These are phyloP conservation scores for Graphiopsis chlorocephala DNA, from an alignment of 2,329 filamentous ascomycete genomes.

Conservation along the genomic window DNA sequence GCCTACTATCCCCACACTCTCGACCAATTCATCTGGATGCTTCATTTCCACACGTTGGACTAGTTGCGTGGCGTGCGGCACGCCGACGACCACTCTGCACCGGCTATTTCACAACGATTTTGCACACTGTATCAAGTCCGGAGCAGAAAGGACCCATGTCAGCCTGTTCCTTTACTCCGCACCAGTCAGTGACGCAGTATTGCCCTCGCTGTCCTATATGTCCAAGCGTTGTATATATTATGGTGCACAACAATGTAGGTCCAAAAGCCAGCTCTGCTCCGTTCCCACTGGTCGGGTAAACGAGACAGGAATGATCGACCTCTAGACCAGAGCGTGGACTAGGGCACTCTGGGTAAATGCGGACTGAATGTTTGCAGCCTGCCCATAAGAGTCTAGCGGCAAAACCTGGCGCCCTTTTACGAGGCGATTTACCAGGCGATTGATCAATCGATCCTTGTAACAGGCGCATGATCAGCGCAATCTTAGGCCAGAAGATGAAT, in stretches of 20 bases:
- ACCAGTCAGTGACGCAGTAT: neutral
- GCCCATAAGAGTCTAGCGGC: neutral
- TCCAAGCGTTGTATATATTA: neutral
- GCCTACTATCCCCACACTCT: neutral
- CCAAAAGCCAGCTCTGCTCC: neutral
- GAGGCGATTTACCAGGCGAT: neutral
- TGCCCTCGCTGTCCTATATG: neutral
- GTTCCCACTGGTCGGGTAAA: neutral
- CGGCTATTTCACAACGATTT: neutral
- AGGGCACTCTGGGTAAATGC: constrained; percentile 3
- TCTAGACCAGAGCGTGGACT: neutral
- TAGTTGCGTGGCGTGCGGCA: neutral
- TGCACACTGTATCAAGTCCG: neutral
- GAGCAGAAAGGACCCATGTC: neutral
- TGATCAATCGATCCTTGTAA: neutral
- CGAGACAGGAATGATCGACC: neutral
- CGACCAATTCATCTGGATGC: neutral
- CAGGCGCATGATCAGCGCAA: neutral
- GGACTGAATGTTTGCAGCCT: neutral
- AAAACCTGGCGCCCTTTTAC: neutral
- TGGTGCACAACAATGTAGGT: neutral
- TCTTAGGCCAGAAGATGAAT: neutral
- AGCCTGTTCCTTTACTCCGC: neutral
- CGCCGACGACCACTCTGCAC: neutral
- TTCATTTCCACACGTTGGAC: neutral